These are phyloP conservation scores for Talaromyces sp. DNA, from an alignment of 2,329 filamentous ascomycete species.

Conservation along the genomic window DNA sequence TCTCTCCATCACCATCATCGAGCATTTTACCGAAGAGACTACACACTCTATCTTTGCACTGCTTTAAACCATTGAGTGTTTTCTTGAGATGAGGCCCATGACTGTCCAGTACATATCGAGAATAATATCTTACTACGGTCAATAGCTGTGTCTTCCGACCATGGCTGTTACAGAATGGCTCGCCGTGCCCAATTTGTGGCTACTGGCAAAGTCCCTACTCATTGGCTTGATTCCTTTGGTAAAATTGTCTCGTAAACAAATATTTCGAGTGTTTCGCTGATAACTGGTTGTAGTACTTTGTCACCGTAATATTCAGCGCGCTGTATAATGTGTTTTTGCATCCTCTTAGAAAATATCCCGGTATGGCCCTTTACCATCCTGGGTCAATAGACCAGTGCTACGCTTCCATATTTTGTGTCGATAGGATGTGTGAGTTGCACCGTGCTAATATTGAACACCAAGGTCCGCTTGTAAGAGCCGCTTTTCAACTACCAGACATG, in stretches of 20 bases:
- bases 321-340: slow-evolving; percentile 15
- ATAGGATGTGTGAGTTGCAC: too few species aligned
- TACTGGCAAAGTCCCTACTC: background rate
- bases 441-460: background rate
- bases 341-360: slow-evolving; percentile 14
- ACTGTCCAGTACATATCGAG: background rate
- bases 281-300: background rate
- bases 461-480: background rate
- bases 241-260: background rate
- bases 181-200: background rate
- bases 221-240: slow-evolving; percentile 3
- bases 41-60: background rate
- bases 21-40: background rate
- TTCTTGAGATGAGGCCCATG: background rate
- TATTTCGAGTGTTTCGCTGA: background rate
- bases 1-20: background rate
- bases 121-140: background rate
- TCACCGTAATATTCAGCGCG: background rate
- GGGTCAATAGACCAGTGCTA: too few species aligned
- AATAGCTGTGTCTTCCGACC: background rate
- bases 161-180: slow-evolving; percentile 2
- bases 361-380: background rate
- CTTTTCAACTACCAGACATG: background rate
- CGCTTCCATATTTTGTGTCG: background rate
- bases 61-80: background rate